phyloP scores from a whole-genome alignment of 1,139 yeast species.

The Sugiyamaella xylanicola region DNA sequence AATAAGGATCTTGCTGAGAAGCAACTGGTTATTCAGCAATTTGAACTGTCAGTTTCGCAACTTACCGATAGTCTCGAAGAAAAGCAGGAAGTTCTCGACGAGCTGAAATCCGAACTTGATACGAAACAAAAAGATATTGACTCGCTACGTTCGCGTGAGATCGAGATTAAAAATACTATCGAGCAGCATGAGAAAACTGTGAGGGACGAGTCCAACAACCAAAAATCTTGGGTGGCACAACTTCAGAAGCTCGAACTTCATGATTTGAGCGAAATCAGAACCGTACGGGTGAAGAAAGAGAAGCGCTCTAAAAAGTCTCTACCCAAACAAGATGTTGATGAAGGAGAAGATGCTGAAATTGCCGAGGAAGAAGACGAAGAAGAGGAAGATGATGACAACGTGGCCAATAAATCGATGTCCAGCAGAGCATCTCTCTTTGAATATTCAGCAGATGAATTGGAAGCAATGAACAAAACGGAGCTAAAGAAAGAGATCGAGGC shows the following conservation, averaged over 20 bases:
- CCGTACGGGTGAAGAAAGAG: constrained; percentile 16
- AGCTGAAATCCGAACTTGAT: constrained; percentile 51
- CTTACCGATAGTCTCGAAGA: constrained; percentile 39
- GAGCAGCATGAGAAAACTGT: constrained; percentile 57
- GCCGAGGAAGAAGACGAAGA: constrained; percentile 28
- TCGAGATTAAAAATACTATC: constrained; percentile 65
- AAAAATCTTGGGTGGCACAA: constrained; percentile 43
- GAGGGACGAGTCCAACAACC: constrained; percentile 47
- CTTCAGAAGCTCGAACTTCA: constrained; percentile 36
- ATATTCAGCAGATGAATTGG: constrained; percentile 57
- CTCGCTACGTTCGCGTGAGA: constrained; percentile 65
- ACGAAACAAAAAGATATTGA: constrained; percentile 58
- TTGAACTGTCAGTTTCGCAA: constrained; percentile 44
- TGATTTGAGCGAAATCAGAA: constrained; percentile 31
- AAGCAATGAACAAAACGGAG: constrained; percentile 51
- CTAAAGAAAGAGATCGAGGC: constrained; percentile 57
- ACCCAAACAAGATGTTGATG: constrained; percentile 23
- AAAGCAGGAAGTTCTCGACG: constrained; percentile 44
- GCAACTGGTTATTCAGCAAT: constrained; percentile 32
- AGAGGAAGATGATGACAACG: constrained; percentile 24
- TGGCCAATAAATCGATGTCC: constrained; percentile 38
- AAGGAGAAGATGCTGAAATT: constrained; percentile 24
- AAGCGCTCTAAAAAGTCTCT: constrained; percentile 16
- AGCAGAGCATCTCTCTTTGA: constrained; percentile 25
- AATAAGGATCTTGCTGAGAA: constrained; percentile 44